Evolutionary conservation across 306 rosid species (phyloP).

Genomic region (Fagus sylvatica): DNA sequence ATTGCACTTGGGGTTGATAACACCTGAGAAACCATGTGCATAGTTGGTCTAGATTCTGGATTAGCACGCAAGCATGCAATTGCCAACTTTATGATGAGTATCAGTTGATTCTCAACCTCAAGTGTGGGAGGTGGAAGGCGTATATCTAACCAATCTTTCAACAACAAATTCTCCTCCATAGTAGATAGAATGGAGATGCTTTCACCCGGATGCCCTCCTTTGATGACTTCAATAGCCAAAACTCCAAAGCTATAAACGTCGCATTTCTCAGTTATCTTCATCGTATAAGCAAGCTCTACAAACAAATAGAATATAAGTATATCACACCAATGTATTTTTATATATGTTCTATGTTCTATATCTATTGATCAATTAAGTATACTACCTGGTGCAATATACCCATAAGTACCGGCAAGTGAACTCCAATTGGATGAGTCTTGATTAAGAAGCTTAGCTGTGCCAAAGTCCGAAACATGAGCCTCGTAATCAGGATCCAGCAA

Average conservation of each 20-base stretch:
- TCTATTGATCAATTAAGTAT: no score
- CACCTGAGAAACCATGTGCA: conserved; percentile 31
- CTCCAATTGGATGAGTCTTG: conserved; percentile 27
- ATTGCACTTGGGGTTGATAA: no score
- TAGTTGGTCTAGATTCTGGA: conserved; percentile 31
- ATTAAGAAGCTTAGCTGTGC: conserved; percentile 23
- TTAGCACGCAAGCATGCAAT: conserved; percentile 12
- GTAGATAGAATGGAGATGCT: not conserved
- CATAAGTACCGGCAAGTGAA: conserved; percentile 10
- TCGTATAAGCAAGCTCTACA: conserved; percentile 28
- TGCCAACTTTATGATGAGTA: not conserved
- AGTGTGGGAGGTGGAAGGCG: not conserved
- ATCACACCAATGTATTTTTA: no score
- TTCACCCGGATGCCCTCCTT: conserved; percentile 3
- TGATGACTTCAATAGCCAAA: not conserved
- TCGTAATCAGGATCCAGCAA: conserved; percentile 5
- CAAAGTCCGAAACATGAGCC: conserved; percentile 26
- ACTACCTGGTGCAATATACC: conserved; percentile 28
- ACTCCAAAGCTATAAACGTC: conserved; percentile 19
- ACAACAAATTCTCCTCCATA: not conserved
- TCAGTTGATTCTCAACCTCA: not conserved
- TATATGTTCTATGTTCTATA: no score
- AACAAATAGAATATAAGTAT: not conserved
- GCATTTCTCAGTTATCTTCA: conserved; percentile 11
- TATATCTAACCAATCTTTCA: not conserved